A percentile compares a stretch with the other conserved stretches of the same genome.
phyloP scores from a whole-genome alignment of 192 early-diverging fungal species.

The Coemansia sp. region DNA sequence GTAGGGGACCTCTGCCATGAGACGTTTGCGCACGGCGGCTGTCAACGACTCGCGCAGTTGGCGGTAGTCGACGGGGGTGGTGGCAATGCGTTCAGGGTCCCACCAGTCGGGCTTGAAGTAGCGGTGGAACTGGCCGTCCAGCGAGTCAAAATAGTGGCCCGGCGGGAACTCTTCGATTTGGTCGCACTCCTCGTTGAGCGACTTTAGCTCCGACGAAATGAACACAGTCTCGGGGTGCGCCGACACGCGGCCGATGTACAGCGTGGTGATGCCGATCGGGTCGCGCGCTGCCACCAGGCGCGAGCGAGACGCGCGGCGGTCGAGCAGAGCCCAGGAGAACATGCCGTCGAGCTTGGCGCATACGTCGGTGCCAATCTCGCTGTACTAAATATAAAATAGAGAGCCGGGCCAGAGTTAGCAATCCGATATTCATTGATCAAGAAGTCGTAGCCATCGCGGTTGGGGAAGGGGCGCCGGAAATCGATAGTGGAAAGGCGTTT shows the following conservation, averaged over 20 bases:
- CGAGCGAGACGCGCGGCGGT: slow-evolving; percentile 65
- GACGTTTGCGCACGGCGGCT: slow-evolving; percentile 85
- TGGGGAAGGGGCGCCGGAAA: too few relatives aligned
- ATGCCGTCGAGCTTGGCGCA: slow-evolving; percentile 90
- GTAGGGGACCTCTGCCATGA: slow-evolving; percentile 98
- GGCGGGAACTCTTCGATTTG: slow-evolving; percentile 96
- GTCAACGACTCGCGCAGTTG: slow-evolving; percentile 76
- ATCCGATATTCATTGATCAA: too few relatives aligned
- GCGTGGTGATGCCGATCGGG: slow-evolving; percentile 95
- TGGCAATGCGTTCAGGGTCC: slow-evolving; percentile 47
- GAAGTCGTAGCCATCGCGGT: too few relatives aligned
- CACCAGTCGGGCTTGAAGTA: slow-evolving; percentile 94
- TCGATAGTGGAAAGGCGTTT: too few relatives aligned
- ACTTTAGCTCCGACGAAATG: slow-evolving; percentile 93
- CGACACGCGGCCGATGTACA: slow-evolving; percentile 88
- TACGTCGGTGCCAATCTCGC: slow-evolving; percentile 78
- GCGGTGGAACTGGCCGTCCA: slow-evolving; percentile 68
- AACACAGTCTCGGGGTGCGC: slow-evolving; percentile 82
- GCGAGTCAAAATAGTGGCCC: slow-evolving; percentile 85
- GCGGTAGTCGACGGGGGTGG: slow-evolving; percentile 55
- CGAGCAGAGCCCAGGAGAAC: slow-evolving; percentile 92
- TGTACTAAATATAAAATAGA: too few relatives aligned
- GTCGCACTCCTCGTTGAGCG: slow-evolving; percentile 95
- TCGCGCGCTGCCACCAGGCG: slow-evolving; percentile 90
- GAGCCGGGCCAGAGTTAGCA: too few relatives aligned